Conservation (phyloP, 73 alveolate species). For the Paramecium caudatum region DNA sequence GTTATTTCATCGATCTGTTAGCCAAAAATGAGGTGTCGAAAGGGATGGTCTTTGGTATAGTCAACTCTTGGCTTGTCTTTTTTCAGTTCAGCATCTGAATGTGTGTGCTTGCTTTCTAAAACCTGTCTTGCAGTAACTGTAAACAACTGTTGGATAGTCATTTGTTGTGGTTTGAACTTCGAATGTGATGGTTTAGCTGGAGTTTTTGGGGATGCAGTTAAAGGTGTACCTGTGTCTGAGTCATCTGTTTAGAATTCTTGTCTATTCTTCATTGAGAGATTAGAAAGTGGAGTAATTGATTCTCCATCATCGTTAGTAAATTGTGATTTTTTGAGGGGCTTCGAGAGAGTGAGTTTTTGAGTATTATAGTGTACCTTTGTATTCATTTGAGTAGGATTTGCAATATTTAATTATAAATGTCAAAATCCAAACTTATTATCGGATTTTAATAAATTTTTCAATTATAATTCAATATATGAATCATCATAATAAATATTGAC, state of each 20-base stretch:
- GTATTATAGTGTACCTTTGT: constrained; percentile 2
- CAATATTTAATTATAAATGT: constrained; percentile 8
- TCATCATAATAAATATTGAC: too few relatives aligned
- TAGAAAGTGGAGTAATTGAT: background rate
- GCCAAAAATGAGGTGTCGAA: constrained; percentile 71
- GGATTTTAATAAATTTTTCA: too few relatives aligned
- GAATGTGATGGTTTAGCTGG: background rate
- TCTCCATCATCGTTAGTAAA: constrained; percentile 25
- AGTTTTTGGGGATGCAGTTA: background rate
- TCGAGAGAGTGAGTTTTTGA: constrained; percentile 25
- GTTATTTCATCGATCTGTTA: background rate
- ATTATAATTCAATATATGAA: too few relatives aligned
- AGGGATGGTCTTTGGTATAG: constrained; percentile 49
- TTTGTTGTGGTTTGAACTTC: constrained; percentile 13
- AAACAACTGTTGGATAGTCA: constrained; percentile 4
- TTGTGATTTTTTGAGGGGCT: constrained; percentile 13
- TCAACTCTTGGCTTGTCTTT: background rate
- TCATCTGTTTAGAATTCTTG: constrained; percentile 48
- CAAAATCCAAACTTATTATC: too few relatives aligned
- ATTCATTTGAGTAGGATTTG: constrained; percentile 6
- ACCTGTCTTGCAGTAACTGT: background rate
- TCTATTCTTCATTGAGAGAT: background rate
- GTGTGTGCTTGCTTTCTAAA: background rate
- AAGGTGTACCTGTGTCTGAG: constrained; percentile 46
- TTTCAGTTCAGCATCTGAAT: constrained; percentile 57